Conservation (phyloP, 1,284 basidiomycete genomes). For the Lignosus rhinocerotis region DNA sequence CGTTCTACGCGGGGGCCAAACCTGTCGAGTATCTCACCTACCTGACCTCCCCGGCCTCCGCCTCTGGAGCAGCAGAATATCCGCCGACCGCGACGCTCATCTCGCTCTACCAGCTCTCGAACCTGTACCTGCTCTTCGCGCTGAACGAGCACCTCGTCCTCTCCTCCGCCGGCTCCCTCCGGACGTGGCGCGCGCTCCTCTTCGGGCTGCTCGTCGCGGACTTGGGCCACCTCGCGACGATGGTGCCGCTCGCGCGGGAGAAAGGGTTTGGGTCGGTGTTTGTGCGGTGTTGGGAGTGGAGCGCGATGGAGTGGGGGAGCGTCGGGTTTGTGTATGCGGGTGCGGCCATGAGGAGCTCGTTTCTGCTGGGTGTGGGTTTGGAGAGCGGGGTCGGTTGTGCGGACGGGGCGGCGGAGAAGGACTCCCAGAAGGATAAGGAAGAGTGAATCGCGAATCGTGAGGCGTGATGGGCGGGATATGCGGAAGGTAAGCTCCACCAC, state of each 20-base stretch:
- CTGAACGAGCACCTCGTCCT: conserved; percentile 54
- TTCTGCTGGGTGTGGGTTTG: conserved; percentile 39
- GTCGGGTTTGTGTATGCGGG: conserved; percentile 54
- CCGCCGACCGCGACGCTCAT: conserved; percentile 40
- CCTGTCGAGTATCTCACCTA: conserved; percentile 46
- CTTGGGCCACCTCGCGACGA: conserved; percentile 48
- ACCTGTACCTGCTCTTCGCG: conserved; percentile 53
- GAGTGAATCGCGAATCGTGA: neutral
- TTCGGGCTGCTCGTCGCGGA: conserved; percentile 49
- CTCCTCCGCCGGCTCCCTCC: conserved; percentile 41
- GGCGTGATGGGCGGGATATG: neutral
- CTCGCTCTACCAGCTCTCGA: conserved; percentile 48
- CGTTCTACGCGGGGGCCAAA: conserved; percentile 45
- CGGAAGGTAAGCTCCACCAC: neutral
- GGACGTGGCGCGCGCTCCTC: conserved; percentile 46
- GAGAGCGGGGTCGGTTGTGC: neutral
- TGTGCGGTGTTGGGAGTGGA: conserved; percentile 41
- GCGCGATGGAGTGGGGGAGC: conserved; percentile 55
- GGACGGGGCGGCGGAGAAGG: too few relatives aligned
- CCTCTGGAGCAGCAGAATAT: conserved; percentile 8
- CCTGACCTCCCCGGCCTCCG: conserved; percentile 28
- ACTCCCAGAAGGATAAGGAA: too few relatives aligned
- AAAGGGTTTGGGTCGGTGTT: conserved; percentile 41
- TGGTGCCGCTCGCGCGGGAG: conserved; percentile 45
- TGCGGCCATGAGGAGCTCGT: conserved; percentile 41